Evolutionary conservation across 257 asterid species (phyloP), one percentile per base, ranked within the genome.

Genomic region (Solanum pennellii): DNA sequence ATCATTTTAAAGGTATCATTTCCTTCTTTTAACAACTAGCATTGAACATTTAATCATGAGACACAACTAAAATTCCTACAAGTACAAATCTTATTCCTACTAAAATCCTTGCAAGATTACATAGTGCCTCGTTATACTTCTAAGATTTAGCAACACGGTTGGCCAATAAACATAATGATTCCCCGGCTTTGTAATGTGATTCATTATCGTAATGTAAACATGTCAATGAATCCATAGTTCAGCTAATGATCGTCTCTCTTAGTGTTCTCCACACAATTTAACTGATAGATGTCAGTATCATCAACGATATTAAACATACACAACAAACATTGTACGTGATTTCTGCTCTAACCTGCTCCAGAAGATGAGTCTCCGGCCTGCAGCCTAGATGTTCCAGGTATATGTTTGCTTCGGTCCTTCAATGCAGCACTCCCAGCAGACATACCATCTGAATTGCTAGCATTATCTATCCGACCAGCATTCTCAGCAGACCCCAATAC

Each of bases 351-450:
- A 97, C 99, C 99, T 75, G 95, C 94, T 88, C 94, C 99, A 35
- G 95, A 90, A 3, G 98, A 95, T 0, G 99, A 92, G 35, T 97
- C 98, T 0, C 91, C 96, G 88, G 93, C 95, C 80, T 95, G 98
- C 52, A 94, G 92, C 86, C 98, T 90, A 10, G 99, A 94, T 68
- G 90, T 91, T 20, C 91, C 91, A 90, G 91, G 98, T 49, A 94
- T 92, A 65, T 92, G 92, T 4, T 98, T 95, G 87, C 96, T 97
- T 89, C 91, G 98, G 39, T 96, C 99, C 91, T 95, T 90, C 6
- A 94, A 93, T 20, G 94, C 93, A 35, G 89, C 86, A 85, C 83
- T 86, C 7, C 80, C 90, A 16, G 68, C 45, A 82, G 72, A 75
- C 27, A 69, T 15, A 85, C 91, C 88, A 91, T 94, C 98, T 3